These are phyloP conservation scores for Cladophialophora carrionii DNA, from an alignment of 2,329 filamentous ascomycete species.

Conservation along the genomic window DNA sequence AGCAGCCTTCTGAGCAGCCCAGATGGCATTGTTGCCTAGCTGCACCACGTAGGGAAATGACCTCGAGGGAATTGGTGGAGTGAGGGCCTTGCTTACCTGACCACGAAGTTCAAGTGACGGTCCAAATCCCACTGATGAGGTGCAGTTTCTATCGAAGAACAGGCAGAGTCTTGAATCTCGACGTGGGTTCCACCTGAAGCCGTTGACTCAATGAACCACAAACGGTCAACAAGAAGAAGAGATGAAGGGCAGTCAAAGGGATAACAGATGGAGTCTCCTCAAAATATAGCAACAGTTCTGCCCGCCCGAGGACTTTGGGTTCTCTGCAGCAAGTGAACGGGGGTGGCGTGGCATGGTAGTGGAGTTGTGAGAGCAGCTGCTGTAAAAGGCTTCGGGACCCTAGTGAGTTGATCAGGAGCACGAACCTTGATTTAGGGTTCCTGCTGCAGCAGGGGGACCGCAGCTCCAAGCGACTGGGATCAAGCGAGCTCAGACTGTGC, in stretches of 20 bases:
- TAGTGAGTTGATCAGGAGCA: constrained; percentile 12
- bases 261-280: constrained; percentile 18
- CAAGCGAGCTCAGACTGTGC: constrained; percentile 3
- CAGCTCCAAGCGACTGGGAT: constrained; percentile 21
- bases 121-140: background rate
- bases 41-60: constrained; percentile 19
- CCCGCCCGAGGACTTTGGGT: constrained; percentile 13
- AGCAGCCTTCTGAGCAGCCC: constrained; percentile 17
- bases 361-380: constrained; percentile 15
- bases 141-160: background rate
- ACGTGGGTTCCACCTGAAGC: background rate
- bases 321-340: constrained; percentile 11
- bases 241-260: constrained; percentile 8
- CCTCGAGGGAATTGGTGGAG: constrained; percentile 9
- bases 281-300: constrained; percentile 29
- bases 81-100: constrained; percentile 20
- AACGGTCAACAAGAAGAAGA: background rate
- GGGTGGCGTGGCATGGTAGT: constrained; percentile 21
- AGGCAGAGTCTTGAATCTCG: background rate
- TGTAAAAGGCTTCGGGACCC: constrained; percentile 10
- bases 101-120: background rate
- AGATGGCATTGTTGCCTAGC: constrained; percentile 9
- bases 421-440: constrained; percentile 23
- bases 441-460: constrained; percentile 19
- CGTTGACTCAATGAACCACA: background rate